Evolutionary conservation across 345 rosid genomes (phyloP), one percentile per base, ranked within the genome.

Genomic region (Schrenkiella parvula): DNA sequence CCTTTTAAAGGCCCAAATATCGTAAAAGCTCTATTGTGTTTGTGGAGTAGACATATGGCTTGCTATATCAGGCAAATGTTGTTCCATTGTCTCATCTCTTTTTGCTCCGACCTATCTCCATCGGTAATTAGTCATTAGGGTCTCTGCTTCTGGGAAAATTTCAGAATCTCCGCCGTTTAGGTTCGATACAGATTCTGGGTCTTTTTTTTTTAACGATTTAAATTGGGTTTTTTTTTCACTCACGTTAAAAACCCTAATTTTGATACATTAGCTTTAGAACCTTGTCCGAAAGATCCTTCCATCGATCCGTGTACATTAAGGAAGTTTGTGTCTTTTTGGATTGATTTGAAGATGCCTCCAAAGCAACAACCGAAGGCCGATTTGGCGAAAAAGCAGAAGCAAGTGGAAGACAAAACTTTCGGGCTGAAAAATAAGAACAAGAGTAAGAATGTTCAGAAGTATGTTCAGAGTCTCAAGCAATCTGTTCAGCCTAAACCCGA

Each of bases 391-490:
- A 93, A 93, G 86, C 97, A 90, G 81, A 93, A 93, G 81, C 47
- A 87, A 66, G 93, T 90, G 22, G 98, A 93, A 79, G 98, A 90
- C 86, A 93, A 87, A 80, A 93, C 97, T 1, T 93, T 93, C 66
- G 98, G 98, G 1, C 80, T 90, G 74, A 93, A 93, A 76, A 90
- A 93, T 81, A 93, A 93, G 80, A 93, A 89, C 79, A 93, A 90
- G 87, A 90, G 96, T 75, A 93, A 93, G 78, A 93, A 84, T 73
- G 98, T 93, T 56, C 98, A 93, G 73, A 90, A 93, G 72, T 93
- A 93, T 48, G 96, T 93, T 28, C 98, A 93, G 77, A 82, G 51
- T 70, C 93, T 93, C 79, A 78, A 93, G 70, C 96, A 87, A 77
- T 58, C 85, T 58, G 97, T 84, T 4, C 93, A 89, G 83, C 91